phyloP scores from a whole-genome alignment of 352 stramenopile genomes.

The Globisporangium paddicum region DNA sequence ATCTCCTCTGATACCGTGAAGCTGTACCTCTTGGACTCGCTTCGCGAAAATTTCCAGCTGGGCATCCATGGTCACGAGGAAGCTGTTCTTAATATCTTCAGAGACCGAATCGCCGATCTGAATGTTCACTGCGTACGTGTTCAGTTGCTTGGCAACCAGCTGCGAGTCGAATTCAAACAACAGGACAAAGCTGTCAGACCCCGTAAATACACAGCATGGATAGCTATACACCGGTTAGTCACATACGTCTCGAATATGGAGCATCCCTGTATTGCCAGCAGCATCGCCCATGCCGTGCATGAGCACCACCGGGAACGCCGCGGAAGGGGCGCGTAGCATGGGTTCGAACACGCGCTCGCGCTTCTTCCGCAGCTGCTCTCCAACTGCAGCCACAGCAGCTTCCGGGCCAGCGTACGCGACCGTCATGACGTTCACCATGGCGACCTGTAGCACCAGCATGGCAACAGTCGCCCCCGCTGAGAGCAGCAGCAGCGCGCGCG shows the following conservation, averaged over 20 bases:
- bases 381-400: slow-evolving; percentile 2
- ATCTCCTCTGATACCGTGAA: neutral
- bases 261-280: slow-evolving; percentile 89
- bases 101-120: slow-evolving; percentile 79
- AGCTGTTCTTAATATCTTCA: slow-evolving; percentile 92
- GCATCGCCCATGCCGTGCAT: slow-evolving; percentile 96
- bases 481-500: slow-evolving; percentile 31
- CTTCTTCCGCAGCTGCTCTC: neutral
- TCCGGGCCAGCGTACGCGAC: slow-evolving; percentile 21
- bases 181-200: neutral
- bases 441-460: slow-evolving; percentile 48
- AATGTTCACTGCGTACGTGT: slow-evolving; percentile 84
- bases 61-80: slow-evolving; percentile 91
- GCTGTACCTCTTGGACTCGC: slow-evolving; percentile 56
- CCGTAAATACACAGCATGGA: neutral
- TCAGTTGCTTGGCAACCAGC: slow-evolving; percentile 69
- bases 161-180: slow-evolving; percentile 14
- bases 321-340: slow-evolving; percentile 9
- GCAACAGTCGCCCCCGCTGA: slow-evolving; percentile 27
- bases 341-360: slow-evolving; percentile 28
- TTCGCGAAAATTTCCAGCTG: slow-evolving; percentile 88
- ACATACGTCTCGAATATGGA: slow-evolving; percentile 66
- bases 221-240: neutral
- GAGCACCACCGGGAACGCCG: slow-evolving; percentile 62
- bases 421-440: slow-evolving; percentile 39